phyloP scores from a whole-genome alignment of 2,329 filamentous ascomycete genomes.

The Setomelanomma holmii region DNA sequence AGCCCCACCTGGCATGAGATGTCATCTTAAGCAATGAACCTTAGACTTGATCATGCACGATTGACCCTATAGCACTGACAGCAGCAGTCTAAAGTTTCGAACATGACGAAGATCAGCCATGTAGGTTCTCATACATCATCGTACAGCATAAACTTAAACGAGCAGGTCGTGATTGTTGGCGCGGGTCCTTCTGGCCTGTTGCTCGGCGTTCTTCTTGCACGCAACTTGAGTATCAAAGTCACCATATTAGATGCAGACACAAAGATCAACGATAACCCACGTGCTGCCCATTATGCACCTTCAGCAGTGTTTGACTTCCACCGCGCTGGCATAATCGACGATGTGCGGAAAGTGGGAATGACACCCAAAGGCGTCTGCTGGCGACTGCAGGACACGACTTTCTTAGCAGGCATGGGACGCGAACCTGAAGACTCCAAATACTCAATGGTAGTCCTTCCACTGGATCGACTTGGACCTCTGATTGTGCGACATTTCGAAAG shows the following conservation, averaged over 20 bases:
- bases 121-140: conserved; percentile 18
- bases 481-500: conserved; percentile 39
- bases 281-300: conserved; percentile 68
- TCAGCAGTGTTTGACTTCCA: conserved; percentile 65
- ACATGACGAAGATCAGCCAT: conserved; percentile 42
- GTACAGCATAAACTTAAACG: conserved; percentile 9
- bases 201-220: conserved; percentile 58
- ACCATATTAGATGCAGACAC: conserved; percentile 63
- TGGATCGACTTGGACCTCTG: conserved; percentile 39
- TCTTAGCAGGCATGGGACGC: conserved; percentile 39
- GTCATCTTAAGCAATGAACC: conserved; percentile 6
- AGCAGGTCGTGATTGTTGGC: conserved; percentile 39
- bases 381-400: conserved; percentile 49
- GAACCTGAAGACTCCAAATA: conserved; percentile 37
- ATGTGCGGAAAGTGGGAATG: conserved; percentile 54
- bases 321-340: conserved; percentile 66
- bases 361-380: conserved; percentile 54
- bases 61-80: conserved; percentile 13
- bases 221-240: conserved; percentile 58
- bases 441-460: conserved; percentile 39
- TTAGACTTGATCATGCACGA: conserved; percentile 1
- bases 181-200: conserved; percentile 45
- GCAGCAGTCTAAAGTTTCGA: conserved; percentile 4
- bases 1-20: conserved; percentile 25
- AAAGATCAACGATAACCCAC: conserved; percentile 65